Conservation (phyloP, 176 grass and related monocot genomes). For the Zea luxurians region DNA sequence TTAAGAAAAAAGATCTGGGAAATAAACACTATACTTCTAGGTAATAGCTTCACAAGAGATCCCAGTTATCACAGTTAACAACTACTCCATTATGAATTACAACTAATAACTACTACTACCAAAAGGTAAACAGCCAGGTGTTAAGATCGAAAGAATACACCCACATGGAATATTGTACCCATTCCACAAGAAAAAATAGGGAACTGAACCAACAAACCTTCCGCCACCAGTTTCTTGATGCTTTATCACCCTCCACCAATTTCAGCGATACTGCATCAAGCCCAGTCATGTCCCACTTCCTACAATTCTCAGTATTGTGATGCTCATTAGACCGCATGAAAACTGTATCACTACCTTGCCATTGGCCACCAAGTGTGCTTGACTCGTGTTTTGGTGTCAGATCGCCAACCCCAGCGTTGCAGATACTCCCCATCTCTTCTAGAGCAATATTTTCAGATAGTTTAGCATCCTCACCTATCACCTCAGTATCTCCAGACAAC, state of each 20-base stretch:
- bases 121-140: conserved; percentile 22
- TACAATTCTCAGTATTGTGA: conserved; percentile 46
- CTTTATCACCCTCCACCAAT: conserved; percentile 81
- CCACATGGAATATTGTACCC: conserved; percentile 9
- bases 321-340: conserved; percentile 93
- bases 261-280: conserved; percentile 63
- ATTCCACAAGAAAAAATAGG: conserved; percentile 8
- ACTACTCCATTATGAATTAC: neutral
- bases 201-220: conserved; percentile 60
- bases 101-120: conserved; percentile 3
- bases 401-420: neutral
- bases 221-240: conserved; percentile 82
- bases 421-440: conserved; percentile 22
- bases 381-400: conserved; percentile 29
- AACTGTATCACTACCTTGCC: conserved; percentile 69
- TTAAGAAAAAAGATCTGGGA: neutral
- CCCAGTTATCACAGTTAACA: conserved; percentile 22
- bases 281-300: conserved; percentile 63
- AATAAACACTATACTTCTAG: neutral
- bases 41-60: conserved; percentile 21
- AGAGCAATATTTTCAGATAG: neutral
- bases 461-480: conserved; percentile 1
- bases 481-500: conserved; percentile 23
- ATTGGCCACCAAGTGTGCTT: conserved; percentile 58
- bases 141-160: conserved; percentile 1